phyloP scores from a whole-genome alignment of 768 basidiomycete genomes.

The Fomitopsis pulvina region DNA sequence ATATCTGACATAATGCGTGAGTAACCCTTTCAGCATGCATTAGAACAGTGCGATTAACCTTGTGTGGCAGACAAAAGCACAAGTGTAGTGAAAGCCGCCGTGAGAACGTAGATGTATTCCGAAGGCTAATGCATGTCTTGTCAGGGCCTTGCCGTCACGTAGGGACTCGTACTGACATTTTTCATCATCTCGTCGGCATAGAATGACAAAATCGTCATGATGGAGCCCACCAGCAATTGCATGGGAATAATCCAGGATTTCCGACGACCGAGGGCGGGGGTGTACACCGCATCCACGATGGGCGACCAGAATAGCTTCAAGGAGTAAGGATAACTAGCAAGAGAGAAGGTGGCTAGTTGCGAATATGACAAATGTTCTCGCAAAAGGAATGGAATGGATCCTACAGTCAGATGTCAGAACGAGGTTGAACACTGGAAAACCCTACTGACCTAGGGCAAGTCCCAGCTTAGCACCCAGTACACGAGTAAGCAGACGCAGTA shows the following conservation, averaged over 20 bases:
- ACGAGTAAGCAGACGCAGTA: not conserved
- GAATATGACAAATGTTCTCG: slow-evolving; percentile 95
- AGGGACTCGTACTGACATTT: slow-evolving; percentile 42
- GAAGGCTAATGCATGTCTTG: slow-evolving; percentile 49
- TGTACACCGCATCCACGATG: slow-evolving; percentile 88
- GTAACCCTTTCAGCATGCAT: not conserved
- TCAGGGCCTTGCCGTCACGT: slow-evolving; percentile 7
- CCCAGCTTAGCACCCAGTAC: slow-evolving; percentile 49
- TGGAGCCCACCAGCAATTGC: slow-evolving; percentile 80
- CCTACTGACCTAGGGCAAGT: slow-evolving; percentile 80
- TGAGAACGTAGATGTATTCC: slow-evolving; percentile 71
- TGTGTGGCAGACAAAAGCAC: slow-evolving; percentile 97
- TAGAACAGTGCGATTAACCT: slow-evolving; percentile 41
- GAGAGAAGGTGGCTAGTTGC: slow-evolving; percentile 89
- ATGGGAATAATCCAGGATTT: slow-evolving; percentile 99
- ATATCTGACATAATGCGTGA: slow-evolving; percentile 57
- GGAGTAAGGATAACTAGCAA: slow-evolving; percentile 93
- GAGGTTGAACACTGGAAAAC: too few relatives aligned
- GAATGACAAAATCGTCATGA: slow-evolving; percentile 74
- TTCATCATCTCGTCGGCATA: slow-evolving; percentile 73
- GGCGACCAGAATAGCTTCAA: slow-evolving; percentile 97
- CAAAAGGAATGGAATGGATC: slow-evolving; percentile 94
- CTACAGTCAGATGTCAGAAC: slow-evolving; percentile 30
- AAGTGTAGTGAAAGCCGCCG: slow-evolving; percentile 78
- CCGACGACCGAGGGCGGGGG: slow-evolving; percentile 78